phyloP scores from a whole-genome alignment of 2,329 filamentous ascomycete genomes.

The Verticillium zaregamsianum region DNA sequence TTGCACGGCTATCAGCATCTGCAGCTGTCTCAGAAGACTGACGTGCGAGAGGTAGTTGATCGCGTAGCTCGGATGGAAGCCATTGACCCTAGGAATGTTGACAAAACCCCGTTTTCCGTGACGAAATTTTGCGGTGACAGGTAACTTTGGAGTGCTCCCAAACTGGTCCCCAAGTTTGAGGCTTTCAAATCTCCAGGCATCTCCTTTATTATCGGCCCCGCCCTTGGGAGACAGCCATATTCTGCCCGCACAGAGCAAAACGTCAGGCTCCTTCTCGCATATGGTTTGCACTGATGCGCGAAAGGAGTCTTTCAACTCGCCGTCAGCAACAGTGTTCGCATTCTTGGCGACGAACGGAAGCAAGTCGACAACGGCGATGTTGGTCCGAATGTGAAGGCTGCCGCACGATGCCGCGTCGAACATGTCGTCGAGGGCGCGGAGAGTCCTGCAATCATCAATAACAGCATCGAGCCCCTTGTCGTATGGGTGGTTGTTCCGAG shows the following conservation, averaged over 20 bases:
- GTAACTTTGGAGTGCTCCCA: background rate
- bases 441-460: constrained; percentile 12
- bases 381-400: constrained; percentile 4
- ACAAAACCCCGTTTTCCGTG: background rate
- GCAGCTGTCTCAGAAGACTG: constrained; percentile 10
- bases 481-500: constrained; percentile 13
- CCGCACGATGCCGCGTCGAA: constrained; percentile 8
- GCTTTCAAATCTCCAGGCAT: constrained; percentile 9
- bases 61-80: constrained; percentile 14
- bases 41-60: constrained; percentile 11
- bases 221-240: constrained; percentile 2
- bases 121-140: background rate
- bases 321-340: background rate
- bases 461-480: constrained; percentile 11
- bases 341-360: constrained; percentile 5
- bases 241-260: constrained; percentile 11
- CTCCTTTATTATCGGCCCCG: constrained; percentile 7
- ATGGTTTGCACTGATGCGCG: background rate
- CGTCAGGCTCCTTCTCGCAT: constrained; percentile 9
- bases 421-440: constrained; percentile 7
- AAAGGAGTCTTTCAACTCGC: constrained; percentile 2
- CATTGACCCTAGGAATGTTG: constrained; percentile 9
- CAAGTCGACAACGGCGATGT: constrained; percentile 10
- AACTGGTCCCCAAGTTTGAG: constrained; percentile 7
- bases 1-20: constrained; percentile 6